These are phyloP conservation scores for Xerocomus nothofagi DNA, from an alignment of 1,284 basidiomycete species.

Conservation along the genomic window DNA sequence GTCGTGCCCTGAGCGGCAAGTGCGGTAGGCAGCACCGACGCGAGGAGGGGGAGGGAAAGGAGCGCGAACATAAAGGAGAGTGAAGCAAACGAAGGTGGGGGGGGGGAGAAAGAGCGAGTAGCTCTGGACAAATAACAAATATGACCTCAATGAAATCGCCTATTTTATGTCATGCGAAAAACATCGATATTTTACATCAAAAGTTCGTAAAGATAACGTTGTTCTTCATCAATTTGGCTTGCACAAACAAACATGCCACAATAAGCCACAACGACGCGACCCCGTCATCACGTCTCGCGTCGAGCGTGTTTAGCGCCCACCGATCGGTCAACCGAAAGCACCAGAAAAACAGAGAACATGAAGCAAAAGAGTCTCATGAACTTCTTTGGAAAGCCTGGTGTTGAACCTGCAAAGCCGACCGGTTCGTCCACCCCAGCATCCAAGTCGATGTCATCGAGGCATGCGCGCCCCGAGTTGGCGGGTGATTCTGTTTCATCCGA, in stretches of 20 bases:
- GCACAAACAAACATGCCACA: constrained; percentile 28
- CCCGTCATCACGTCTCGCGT: constrained; percentile 1
- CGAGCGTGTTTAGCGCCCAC: constrained; percentile 8
- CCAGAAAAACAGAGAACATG: constrained; percentile 41
- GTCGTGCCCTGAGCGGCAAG: constrained; percentile 28
- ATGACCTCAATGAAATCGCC: too few species aligned
- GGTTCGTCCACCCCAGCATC: constrained; percentile 37
- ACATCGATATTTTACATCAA: background rate
- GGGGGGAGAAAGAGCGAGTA: background rate
- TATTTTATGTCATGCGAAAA: background rate
- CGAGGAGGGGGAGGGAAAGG: constrained; percentile 20
- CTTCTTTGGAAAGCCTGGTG: constrained; percentile 56
- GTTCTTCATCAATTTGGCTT: background rate
- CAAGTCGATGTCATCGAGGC: constrained; percentile 30
- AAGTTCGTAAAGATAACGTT: background rate
- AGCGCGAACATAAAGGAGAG: constrained; percentile 25
- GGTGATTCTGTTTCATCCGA: constrained; percentile 51
- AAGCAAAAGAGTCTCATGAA: constrained; percentile 77
- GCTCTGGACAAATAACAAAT: background rate
- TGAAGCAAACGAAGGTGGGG: constrained; percentile 19
- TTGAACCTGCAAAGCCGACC: constrained; percentile 26
- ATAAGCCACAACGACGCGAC: constrained; percentile 17
- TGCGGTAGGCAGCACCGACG: constrained; percentile 13
- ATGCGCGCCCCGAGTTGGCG: constrained; percentile 32
- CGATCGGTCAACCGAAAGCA: constrained; percentile 40